phyloP scores from a whole-genome alignment of 108 stramenopile genomes.

The Epipyxis sp. region DNA sequence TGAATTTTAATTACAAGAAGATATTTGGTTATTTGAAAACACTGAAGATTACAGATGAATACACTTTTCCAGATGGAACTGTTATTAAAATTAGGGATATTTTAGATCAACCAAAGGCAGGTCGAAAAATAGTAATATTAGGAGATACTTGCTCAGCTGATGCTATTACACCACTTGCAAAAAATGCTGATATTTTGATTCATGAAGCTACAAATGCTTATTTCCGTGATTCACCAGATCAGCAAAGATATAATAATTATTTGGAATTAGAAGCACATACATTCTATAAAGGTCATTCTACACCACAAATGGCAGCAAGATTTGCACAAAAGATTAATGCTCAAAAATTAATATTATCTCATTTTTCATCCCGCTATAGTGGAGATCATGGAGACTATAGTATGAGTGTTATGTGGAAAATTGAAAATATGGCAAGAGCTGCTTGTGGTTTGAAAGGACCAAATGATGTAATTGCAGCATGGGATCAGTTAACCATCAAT shows the following conservation, averaged over 20 bases:
- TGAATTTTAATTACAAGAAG: background rate
- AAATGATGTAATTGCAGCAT: conserved; percentile 11
- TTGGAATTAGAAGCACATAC: conserved; percentile 27
- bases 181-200: conserved; percentile 69
- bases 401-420: conserved; percentile 13
- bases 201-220: conserved; percentile 85
- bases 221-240: conserved; percentile 37
- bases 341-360: conserved; percentile 48
- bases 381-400: background rate
- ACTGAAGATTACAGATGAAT: conserved; percentile 55
- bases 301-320: conserved; percentile 50
- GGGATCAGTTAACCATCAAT: conserved; percentile 9
- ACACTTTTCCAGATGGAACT: conserved; percentile 86
- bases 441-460: background rate
- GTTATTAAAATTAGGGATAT: conserved; percentile 72
- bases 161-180: conserved; percentile 53
- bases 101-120: conserved; percentile 67
- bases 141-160: conserved; percentile 82
- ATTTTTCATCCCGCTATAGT: conserved; percentile 51
- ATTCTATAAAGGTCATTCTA: conserved; percentile 52
- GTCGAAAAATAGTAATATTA: conserved; percentile 84
- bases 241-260: conserved; percentile 18
- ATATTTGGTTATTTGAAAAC: conserved; percentile 72
- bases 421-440: conserved; percentile 13
- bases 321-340: conserved; percentile 48